Evolutionary conservation across 169 alveolate genomes (phyloP), one percentile per base, ranked within the genome.

Genomic region (Plasmodium berghei): DNA sequence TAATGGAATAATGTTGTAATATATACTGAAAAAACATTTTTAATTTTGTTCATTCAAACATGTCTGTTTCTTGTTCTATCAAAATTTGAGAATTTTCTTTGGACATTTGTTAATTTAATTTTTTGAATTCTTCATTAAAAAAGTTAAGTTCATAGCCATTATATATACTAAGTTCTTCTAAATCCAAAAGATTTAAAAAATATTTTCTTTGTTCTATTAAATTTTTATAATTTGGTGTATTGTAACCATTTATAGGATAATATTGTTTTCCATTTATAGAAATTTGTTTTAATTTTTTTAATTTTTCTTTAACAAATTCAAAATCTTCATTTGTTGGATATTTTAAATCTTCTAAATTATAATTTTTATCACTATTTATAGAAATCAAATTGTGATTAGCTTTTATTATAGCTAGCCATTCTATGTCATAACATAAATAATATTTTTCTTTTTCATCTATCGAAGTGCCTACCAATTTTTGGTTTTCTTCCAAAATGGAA

Each of bases 371-470:
- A 55, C 73, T 22, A 40, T 48, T 55, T 16, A 34, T 54, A 6
- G 89, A 63, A 55, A 75, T 22, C 16, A 75, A 55, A 12, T 75
- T 66, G 18, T 75, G 89, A 40, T 75, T 75, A 20, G 89, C 89
- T 55, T 75, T 75, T 42, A 75, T 5, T n/a, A 75, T 75, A 24
- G 89, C 89, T 62, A 75, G 75, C 89, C 89, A 75, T 34, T 75
- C 89, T 42, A 48, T 14, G 55, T 75, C 89, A 40, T 75, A 75
- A 46, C 89, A 75, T 75, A 75, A 22, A 55, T 63, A 63, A 5
- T 20, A 46, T 40, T 63, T 20, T 54, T 73, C 61, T 24, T 64
- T 22, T 34, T 74, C 74, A 22, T 61, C 54, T 16, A 18, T 20
- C 22, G 5, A 12, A 52, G 16, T 46, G 45, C 24, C 73, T 66